Conservation (phyloP, 2,329 filamentous ascomycete species). For the Beauveria asiatica region DNA sequence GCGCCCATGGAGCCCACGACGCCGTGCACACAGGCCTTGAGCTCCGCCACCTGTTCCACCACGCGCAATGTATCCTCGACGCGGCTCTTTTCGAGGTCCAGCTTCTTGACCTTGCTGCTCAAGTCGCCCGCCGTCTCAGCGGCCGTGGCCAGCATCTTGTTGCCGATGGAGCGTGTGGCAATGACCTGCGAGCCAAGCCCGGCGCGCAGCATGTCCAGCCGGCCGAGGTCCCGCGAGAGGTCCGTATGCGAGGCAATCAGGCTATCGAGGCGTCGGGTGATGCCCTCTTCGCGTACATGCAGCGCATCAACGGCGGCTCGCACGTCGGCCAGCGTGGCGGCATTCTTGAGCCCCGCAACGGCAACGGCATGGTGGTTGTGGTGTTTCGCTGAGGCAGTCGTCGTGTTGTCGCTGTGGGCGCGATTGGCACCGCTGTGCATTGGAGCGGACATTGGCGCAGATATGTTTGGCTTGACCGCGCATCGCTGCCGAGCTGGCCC, state of each 20-base stretch:
- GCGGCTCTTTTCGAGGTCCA: constrained; percentile 85
- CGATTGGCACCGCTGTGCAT: constrained; percentile 34
- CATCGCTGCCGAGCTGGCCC: constrained; percentile 28
- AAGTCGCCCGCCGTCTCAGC: constrained; percentile 79
- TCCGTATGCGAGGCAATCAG: constrained; percentile 79
- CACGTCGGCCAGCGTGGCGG: constrained; percentile 69
- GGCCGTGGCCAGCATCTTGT: constrained; percentile 82
- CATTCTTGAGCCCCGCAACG: constrained; percentile 50
- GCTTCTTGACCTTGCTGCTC: constrained; percentile 73
- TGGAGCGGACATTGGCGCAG: constrained; percentile 39
- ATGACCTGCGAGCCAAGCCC: constrained; percentile 81
- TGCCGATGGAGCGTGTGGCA: constrained; percentile 73
- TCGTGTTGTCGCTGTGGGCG: constrained; percentile 23
- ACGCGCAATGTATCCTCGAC: constrained; percentile 86
- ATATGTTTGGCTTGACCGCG: constrained; percentile 28
- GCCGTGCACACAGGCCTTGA: constrained; percentile 92
- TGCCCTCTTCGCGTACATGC: constrained; percentile 63
- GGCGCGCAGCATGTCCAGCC: constrained; percentile 82
- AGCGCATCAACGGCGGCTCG: constrained; percentile 67
- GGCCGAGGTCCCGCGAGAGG: constrained; percentile 75
- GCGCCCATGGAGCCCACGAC: constrained; percentile 95
- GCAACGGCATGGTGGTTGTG: constrained; percentile 12
- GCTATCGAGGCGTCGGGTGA: constrained; percentile 66
- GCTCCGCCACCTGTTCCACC: constrained; percentile 91
- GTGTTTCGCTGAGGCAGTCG: constrained; percentile 6